Conservation (phyloP, 2,329 filamentous ascomycete genomes). For the Diaporthe sp. region DNA sequence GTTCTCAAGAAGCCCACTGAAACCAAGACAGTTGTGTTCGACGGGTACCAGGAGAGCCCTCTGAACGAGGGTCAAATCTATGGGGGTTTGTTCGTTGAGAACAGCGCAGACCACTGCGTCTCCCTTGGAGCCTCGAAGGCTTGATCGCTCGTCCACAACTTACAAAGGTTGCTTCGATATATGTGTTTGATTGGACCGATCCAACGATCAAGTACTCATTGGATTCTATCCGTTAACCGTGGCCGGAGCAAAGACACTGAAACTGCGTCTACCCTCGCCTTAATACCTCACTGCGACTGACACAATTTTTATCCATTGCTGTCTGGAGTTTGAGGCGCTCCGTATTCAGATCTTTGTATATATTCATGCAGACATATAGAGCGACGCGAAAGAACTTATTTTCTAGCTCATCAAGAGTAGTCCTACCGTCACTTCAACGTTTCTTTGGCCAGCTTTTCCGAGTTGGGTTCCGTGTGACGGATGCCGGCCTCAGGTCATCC, state of each 20-base stretch:
- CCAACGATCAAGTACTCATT: neutral
- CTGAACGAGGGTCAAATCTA: constrained; percentile 64
- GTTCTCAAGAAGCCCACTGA: constrained; percentile 69
- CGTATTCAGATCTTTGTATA: neutral
- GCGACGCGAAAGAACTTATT: too few species aligned
- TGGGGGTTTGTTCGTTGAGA: constrained; percentile 63
- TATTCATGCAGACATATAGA: neutral
- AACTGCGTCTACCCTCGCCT: neutral
- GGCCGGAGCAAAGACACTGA: neutral
- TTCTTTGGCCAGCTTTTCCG: too few species aligned
- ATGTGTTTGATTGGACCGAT: neutral
- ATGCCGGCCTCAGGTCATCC: neutral
- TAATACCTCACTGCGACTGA: too few species aligned
- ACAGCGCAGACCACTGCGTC: constrained; percentile 53
- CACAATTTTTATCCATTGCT: too few species aligned
- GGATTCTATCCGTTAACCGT: neutral
- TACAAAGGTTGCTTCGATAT: neutral
- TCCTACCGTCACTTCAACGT: too few species aligned
- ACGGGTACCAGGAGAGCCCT: constrained; percentile 57
- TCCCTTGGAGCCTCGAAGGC: constrained; percentile 38
- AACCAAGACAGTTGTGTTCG: constrained; percentile 55
- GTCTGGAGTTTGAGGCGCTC: too few species aligned
- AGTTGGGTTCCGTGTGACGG: neutral
- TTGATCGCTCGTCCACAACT: neutral
- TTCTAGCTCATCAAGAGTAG: too few species aligned